Conservation (phyloP, 257 asterid genomes). For the Plectranthus barbatus region DNA sequence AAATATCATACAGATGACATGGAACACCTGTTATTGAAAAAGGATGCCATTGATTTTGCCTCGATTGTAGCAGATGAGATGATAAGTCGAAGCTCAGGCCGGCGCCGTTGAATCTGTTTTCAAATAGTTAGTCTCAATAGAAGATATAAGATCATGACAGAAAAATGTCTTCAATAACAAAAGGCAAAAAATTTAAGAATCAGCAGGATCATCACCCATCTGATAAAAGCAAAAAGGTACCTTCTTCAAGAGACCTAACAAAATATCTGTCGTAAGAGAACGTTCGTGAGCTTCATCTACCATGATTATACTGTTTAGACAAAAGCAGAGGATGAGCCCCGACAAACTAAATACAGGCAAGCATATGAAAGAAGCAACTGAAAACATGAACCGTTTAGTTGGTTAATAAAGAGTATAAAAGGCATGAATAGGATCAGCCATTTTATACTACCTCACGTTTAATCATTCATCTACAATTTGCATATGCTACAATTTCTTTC, state of each 20-base stretch:
- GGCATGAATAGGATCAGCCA: background rate
- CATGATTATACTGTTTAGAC: slow-evolving; percentile 71
- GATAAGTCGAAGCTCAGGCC: slow-evolving; percentile 81
- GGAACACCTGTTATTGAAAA: slow-evolving; percentile 61
- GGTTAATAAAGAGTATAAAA: background rate
- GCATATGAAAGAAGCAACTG: background rate
- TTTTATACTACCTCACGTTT: background rate
- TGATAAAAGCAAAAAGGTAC: slow-evolving; percentile 23
- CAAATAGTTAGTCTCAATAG: slow-evolving; percentile 7
- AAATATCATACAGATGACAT: slow-evolving; percentile 11
- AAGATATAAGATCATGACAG: slow-evolving; percentile 3
- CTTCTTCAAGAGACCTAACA: slow-evolving; percentile 94
- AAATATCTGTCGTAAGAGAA: slow-evolving; percentile 87
- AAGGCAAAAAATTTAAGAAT: background rate
- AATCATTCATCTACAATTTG: background rate
- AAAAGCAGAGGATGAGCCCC: slow-evolving; percentile 17
- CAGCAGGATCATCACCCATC: background rate
- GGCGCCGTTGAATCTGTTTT: slow-evolving; percentile 70
- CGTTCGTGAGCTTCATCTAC: slow-evolving; percentile 99
- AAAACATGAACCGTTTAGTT: background rate
- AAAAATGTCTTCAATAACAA: background rate
- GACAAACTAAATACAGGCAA: background rate
- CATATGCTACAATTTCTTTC: background rate
- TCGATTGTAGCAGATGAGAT: slow-evolving; percentile 97
- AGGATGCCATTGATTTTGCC: slow-evolving; percentile 85